Base-by-base conservation (phyloP, 2,329 filamentous ascomycete species). In the Trichoderma atroviride region DNA sequence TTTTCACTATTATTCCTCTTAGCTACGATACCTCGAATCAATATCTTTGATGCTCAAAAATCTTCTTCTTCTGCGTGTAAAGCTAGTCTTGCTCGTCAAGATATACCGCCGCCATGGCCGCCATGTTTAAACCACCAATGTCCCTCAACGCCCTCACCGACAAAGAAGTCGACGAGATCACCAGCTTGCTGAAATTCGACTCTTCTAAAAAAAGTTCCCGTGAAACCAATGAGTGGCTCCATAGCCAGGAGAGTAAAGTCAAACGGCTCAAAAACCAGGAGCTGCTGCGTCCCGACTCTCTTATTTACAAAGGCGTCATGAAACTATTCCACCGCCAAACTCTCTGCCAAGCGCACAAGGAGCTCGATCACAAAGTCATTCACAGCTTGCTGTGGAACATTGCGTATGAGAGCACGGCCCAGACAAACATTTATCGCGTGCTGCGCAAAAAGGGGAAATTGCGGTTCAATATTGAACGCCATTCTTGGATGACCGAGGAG, bases 331-430 rank as follows among this genome's bases (percentile, higher is more conserved):
- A 73, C 53, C 66, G 76, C 9, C 71, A 76, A 6, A 73, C 78
- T 9, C 76, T 86, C 4, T 87, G 85, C 71, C 16, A 64, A 6
- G 74, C 73, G 4, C 85, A 87, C 72, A 72, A 77, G 29, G 65
- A 43, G 0, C 78, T 87, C 5, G 78, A 85, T 52, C 77, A 82
- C 0, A 79, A 77, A 50, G 71, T 85, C 13, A 80, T 86, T 19
- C 81, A 80, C 55, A 77, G 78, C 22, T 73, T 86, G n/a, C 83
- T 83, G 74, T 60, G 80, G 22, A 76, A 82, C 6, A 59, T 87
- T 7, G 76, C 75, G 0, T 75, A 79, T 7, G 85, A 87, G 74
- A 77, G 79, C 33, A 84, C 79, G 0, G 72, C 73, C 6, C 78
- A 77, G 14, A 70, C 77, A 2, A 73, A 76, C 19, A 71, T 72